Conservation (phyloP, 2,329 filamentous ascomycete genomes). For the Graphilbum sp. region DNA sequence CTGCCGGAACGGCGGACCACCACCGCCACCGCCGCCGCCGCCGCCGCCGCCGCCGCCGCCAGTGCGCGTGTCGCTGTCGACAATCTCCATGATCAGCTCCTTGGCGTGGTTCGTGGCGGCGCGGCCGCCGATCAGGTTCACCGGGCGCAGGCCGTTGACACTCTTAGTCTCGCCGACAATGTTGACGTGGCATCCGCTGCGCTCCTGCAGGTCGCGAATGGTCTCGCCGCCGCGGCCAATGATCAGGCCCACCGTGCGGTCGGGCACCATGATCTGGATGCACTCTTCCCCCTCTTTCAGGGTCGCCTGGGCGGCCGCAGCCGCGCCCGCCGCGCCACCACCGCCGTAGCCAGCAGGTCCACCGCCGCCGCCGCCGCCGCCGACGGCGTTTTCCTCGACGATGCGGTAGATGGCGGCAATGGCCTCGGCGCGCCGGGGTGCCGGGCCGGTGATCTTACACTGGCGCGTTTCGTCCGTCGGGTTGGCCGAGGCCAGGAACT, state of each 20-base stretch:
- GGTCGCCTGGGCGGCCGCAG: conserved; percentile 22
- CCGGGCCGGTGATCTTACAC: conserved; percentile 69
- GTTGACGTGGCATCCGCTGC: conserved; percentile 88
- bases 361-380: conserved; percentile 20
- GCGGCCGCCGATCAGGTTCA: conserved; percentile 72
- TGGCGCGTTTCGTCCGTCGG: conserved; percentile 56
- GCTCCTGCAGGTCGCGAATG: conserved; percentile 80
- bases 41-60: conserved; percentile 12
- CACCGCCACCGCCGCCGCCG: conserved; percentile 10
- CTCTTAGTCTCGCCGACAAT: conserved; percentile 90
- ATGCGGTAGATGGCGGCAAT: conserved; percentile 74
- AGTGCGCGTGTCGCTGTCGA: conserved; percentile 71
- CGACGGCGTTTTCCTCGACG: conserved; percentile 68
- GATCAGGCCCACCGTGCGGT: conserved; percentile 81
- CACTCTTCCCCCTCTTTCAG: conserved; percentile 69
- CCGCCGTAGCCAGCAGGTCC: conserved; percentile 17
- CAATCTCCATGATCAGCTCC: conserved; percentile 82
- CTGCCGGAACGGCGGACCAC: conserved; percentile 7
- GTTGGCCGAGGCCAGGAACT: conserved; percentile 68
- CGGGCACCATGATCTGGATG: conserved; percentile 87
- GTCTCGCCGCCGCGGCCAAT: conserved; percentile 90
- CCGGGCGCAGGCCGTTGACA: conserved; percentile 73
- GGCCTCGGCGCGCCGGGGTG: conserved; percentile 56
- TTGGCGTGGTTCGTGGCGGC: conserved; percentile 64
- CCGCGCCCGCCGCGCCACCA: conserved; percentile 17